Evolutionary conservation across 129 eudicot species (phyloP).

Genomic region (Solidago caesia): DNA sequence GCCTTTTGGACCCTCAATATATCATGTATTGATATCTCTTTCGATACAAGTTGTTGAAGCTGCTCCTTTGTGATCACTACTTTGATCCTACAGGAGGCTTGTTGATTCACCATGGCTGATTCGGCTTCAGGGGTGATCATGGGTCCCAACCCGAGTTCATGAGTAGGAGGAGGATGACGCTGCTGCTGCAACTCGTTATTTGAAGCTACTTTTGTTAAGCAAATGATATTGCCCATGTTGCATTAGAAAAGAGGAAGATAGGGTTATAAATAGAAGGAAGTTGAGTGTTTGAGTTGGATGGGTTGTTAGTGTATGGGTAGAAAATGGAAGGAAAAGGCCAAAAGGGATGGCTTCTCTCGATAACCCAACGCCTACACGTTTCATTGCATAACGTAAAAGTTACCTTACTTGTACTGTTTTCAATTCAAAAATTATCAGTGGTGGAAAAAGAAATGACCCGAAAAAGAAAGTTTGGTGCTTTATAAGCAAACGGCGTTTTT

Average conservation of each 20-base stretch:
- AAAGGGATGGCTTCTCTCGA: neutral
- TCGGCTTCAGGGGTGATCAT: neutral
- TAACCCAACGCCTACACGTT: neutral
- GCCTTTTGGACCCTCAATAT: neutral
- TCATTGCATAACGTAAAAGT: neutral
- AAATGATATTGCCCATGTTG: constrained; percentile 4
- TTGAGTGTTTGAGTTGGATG: constrained; percentile 1
- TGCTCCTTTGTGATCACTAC: constrained; percentile 12
- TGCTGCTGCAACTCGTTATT: neutral
- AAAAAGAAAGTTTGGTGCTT: neutral
- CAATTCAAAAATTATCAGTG: neutral
- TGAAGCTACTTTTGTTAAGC: neutral
- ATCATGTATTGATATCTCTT: neutral
- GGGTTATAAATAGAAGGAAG: neutral
- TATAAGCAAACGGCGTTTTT: neutral
- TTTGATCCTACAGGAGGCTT: neutral
- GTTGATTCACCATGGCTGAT: neutral
- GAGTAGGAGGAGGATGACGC: neutral
- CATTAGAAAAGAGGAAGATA: neutral
- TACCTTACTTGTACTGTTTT: neutral
- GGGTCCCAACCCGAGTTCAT: neutral
- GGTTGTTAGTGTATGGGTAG: neutral
- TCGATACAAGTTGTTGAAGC: neutral
- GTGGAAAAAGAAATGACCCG: neutral
- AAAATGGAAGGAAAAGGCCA: neutral